phyloP scores from a whole-genome alignment of 768 basidiomycete species.

The Macrolepiota dolichaula region DNA sequence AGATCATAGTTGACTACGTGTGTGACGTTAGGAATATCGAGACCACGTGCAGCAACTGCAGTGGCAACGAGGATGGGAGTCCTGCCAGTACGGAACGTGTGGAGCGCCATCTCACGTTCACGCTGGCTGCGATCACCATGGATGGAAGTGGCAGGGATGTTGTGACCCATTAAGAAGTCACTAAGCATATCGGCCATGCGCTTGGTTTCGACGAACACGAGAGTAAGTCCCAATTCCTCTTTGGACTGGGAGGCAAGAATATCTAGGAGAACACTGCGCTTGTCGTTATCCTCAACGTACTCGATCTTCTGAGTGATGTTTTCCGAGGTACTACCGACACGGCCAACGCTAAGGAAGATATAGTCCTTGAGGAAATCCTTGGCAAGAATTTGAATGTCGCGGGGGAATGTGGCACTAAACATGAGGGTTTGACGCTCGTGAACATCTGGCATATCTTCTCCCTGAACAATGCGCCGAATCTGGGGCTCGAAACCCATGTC shows the following conservation, averaged over 20 bases:
- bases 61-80: constrained; percentile 98
- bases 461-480: constrained; percentile 96
- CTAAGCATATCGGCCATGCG: constrained; percentile 98
- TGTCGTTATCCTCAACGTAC: constrained; percentile 96
- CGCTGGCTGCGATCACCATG: constrained; percentile 98
- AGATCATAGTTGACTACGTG: constrained; percentile 99
- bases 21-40: constrained; percentile 98
- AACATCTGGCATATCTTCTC: constrained; percentile 97
- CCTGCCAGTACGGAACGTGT: constrained; percentile 92
- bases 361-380: constrained; percentile 98
- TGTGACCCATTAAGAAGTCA: constrained; percentile 85
- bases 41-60: constrained; percentile 96
- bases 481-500: constrained; percentile 99
- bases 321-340: constrained; percentile 97
- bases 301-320: constrained; percentile 99
- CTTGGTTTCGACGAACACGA: constrained; percentile 99
- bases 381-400: constrained; percentile 96
- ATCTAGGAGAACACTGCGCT: constrained; percentile 94
- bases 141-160: constrained; percentile 90
- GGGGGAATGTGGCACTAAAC: constrained; percentile 99
- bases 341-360: constrained; percentile 97
- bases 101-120: constrained; percentile 93
- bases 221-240: constrained; percentile 69
- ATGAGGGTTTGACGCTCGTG: constrained; percentile 95
- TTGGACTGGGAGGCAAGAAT: constrained; percentile 78